These are phyloP conservation scores for Telopea speciosissima DNA, from an alignment of 177 flowering plant genomes.

Conservation along the genomic window DNA sequence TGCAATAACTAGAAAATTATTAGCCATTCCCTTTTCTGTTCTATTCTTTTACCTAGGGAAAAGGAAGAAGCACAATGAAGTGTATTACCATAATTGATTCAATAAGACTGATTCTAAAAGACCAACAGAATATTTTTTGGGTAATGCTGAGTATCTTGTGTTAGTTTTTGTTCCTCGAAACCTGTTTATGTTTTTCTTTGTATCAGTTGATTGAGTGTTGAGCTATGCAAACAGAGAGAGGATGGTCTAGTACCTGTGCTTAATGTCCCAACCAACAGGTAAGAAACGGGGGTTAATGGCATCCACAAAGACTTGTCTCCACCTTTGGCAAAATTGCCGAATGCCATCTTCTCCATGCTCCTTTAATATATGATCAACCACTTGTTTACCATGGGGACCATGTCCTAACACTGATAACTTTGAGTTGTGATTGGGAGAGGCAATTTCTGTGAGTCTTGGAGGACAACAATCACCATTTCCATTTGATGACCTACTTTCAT, in stretches of 20 bases:
- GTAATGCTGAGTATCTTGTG: background rate
- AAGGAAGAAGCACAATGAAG: background rate
- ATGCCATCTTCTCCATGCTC: constrained; percentile 80
- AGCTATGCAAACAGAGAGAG: too few relatives aligned
- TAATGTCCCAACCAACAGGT: constrained; percentile 93
- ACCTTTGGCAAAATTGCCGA: constrained; percentile 74
- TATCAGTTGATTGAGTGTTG: background rate
- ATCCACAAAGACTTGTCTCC: constrained; percentile 94
- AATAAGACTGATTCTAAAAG: background rate
- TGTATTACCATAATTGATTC: background rate
- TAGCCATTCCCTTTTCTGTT: too few relatives aligned
- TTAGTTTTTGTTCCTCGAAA: background rate
- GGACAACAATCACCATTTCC: constrained; percentile 9
- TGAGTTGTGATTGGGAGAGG: constrained; percentile 31
- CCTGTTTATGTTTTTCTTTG: background rate
- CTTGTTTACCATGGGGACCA: constrained; percentile 96
- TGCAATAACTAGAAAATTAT: background rate
- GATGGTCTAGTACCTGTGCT: constrained; percentile 66
- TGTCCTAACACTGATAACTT: constrained; percentile 87
- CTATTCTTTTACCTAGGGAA: too few relatives aligned
- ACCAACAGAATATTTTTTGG: background rate
- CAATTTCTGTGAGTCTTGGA: constrained; percentile 18
- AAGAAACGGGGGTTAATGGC: constrained; percentile 78
- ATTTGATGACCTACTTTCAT: constrained; percentile 21
- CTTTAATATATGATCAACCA: constrained; percentile 59